phyloP scores from a whole-genome alignment of 1,284 basidiomycete genomes.

The Moniliophthora roreri region DNA sequence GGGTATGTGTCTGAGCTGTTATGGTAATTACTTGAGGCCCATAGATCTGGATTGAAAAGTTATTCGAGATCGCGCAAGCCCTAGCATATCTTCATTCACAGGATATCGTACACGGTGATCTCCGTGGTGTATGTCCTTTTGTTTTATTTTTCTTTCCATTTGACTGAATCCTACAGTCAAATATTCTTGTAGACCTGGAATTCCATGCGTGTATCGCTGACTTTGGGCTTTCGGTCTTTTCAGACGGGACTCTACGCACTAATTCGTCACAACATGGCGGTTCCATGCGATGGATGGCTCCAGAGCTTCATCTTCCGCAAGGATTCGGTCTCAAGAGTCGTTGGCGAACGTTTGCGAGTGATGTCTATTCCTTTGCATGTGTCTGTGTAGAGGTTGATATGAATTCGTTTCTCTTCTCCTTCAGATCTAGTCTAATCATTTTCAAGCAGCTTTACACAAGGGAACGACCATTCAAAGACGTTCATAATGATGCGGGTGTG shows the following conservation, averaged over 20 bases:
- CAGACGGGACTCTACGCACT: constrained; percentile 10
- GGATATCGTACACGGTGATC: constrained; percentile 16
- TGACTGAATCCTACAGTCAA: constrained; percentile 14
- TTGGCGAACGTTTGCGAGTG: constrained; percentile 14
- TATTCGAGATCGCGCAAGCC: constrained; percentile 17
- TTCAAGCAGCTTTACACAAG: constrained; percentile 18
- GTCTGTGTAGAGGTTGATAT: constrained; percentile 17
- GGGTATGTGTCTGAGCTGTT: constrained; percentile 7
- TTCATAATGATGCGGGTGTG: constrained; percentile 12
- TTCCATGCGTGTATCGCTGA: constrained; percentile 22
- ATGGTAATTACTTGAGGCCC: too few relatives aligned
- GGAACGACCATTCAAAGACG: constrained; percentile 12
- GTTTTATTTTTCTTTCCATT: too few relatives aligned
- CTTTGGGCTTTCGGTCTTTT: constrained; percentile 22
- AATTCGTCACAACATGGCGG: constrained; percentile 16
- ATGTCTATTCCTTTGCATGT: constrained; percentile 19
- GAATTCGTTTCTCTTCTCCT: not conserved
- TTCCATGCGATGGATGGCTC: constrained; percentile 25
- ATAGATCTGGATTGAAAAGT: constrained; percentile 5
- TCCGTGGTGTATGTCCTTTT: constrained; percentile 15
- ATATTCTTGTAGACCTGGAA: constrained; percentile 24
- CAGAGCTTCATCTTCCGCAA: constrained; percentile 21
- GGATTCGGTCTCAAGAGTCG: constrained; percentile 15
- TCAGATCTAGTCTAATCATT: not conserved
- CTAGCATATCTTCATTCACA: constrained; percentile 18